A percentile compares a stretch with the other conserved stretches of the same genome.
These are phyloP conservation scores for Phytophthora sansomeana DNA, from an alignment of 352 stramenopile genomes.

Conservation along the genomic window DNA sequence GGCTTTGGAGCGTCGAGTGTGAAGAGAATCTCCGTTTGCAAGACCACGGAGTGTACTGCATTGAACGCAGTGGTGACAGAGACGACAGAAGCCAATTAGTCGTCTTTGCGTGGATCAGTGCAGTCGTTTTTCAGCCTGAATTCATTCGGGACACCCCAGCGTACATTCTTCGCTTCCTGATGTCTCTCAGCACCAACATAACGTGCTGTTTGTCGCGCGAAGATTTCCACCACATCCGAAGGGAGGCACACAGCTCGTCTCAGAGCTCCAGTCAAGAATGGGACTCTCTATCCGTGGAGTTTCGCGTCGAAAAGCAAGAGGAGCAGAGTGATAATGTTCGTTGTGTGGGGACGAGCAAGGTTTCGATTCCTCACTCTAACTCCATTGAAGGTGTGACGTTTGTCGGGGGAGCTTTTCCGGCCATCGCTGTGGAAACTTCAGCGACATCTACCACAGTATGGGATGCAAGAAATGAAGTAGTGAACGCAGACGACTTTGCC, in stretches of 20 bases:
- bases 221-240: conserved; percentile 19
- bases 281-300: conserved; percentile 36
- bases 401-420: conserved; percentile 26
- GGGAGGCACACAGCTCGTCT: conserved; percentile 8
- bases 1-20: conserved; percentile 45
- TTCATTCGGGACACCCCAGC: conserved; percentile 55
- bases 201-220: conserved; percentile 32
- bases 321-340: conserved; percentile 46
- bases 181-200: conserved; percentile 28
- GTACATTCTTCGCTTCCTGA: conserved; percentile 67
- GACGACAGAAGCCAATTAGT: conserved; percentile 32
- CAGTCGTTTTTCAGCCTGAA: conserved; percentile 43
- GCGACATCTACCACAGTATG: conserved; percentile 15
- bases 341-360: background rate
- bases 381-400: conserved; percentile 9
- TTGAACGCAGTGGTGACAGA: background rate
- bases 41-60: conserved; percentile 70
- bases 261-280: conserved; percentile 5
- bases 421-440: conserved; percentile 20
- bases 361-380: conserved; percentile 12
- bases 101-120: conserved; percentile 62
- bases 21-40: conserved; percentile 25
- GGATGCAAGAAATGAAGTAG: background rate
- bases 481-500: conserved; percentile 1
- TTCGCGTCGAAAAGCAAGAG: conserved; percentile 54